Evolutionary conservation across 257 asterid species (phyloP), one percentile per base, ranked within the genome.

Genomic region (Salvia hispanica): DNA sequence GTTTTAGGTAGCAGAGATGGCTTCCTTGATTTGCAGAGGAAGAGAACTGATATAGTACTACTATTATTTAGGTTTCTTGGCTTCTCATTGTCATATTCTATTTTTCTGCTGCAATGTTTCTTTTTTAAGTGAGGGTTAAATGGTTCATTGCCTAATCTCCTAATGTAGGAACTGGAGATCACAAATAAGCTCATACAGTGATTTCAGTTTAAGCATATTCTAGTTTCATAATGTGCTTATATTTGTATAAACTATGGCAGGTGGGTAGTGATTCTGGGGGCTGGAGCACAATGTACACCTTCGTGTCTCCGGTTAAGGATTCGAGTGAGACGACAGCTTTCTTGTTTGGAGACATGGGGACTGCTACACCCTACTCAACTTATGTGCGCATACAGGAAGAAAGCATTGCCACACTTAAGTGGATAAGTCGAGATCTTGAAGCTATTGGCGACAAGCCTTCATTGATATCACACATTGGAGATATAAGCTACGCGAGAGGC

Each of bases 331-430:
- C 95, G 10, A 62, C 70, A 39, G 97, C 96, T 39, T 93, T 93
- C 85, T 79, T 93, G 58, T 88, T 85, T 59, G 97, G 99, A 51
- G 99, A 93, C 85, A 90, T 93, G 99, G 99, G 99, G 64, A 88
- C 97, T 66, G 87, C 92, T 25, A 85, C 97, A 7, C 92, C 96
- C 0, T 90, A 93, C 83, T 52, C 77, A 6, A 86, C 97, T 10
- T 93, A 82, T 71, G 76, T 74, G 57, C 95, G 95, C 47, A 77
- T 80, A 14, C 97, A 90, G 69, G 84, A 84, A 2, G 97, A 93
- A 70, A 93, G 97, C 76, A 67, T 79, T 63, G 76, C 95, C 31
- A 91, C 97, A 6, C 63, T 93, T 28, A 88, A 90, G 78, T 93
- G 95, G 97, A 93, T 93, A 72, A 71, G 50, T 57, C 78, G 93